Evolutionary conservation across 129 eudicot species (phyloP).

Genomic region (Chrysanthemum seticuspe): DNA sequence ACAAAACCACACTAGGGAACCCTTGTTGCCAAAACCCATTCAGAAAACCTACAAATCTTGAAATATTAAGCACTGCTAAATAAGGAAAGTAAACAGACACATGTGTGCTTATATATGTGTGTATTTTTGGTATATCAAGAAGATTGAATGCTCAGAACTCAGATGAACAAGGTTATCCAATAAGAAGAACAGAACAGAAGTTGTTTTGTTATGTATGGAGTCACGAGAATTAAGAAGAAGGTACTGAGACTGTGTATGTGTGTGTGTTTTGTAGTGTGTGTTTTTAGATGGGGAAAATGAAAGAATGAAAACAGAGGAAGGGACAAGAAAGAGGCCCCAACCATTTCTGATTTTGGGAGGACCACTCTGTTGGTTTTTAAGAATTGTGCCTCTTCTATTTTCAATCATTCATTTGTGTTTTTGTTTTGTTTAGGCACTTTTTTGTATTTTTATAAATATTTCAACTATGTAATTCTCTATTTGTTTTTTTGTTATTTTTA

Average conservation of each 20-base stretch:
- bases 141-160: conserved; percentile 30
- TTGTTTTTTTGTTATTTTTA: too few species aligned
- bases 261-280: conserved; percentile 25
- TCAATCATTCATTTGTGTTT: conserved; percentile 5
- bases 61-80: conserved; percentile 16
- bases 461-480: too few species aligned
- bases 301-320: conserved; percentile 31
- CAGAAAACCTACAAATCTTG: conserved; percentile 33
- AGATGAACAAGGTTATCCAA: conserved; percentile 18
- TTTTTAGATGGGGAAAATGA: background rate
- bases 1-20: conserved; percentile 20
- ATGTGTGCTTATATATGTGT: background rate
- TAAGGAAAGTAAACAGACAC: conserved; percentile 26
- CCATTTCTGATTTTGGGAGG: conserved; percentile 23
- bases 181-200: conserved; percentile 32
- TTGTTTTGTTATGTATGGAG: conserved; percentile 7
- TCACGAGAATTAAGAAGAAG: conserved; percentile 45
- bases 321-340: conserved; percentile 32
- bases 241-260: conserved; percentile 30
- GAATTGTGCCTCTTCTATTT: conserved; percentile 18
- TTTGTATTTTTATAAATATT: background rate
- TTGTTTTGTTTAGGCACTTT: background rate
- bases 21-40: conserved; percentile 17
- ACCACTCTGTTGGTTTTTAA: conserved; percentile 32
- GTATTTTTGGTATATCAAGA: conserved; percentile 21